These are phyloP conservation scores for Ceratocystis huliohia DNA, from an alignment of 2,329 filamentous ascomycete genomes.

Conservation along the genomic window DNA sequence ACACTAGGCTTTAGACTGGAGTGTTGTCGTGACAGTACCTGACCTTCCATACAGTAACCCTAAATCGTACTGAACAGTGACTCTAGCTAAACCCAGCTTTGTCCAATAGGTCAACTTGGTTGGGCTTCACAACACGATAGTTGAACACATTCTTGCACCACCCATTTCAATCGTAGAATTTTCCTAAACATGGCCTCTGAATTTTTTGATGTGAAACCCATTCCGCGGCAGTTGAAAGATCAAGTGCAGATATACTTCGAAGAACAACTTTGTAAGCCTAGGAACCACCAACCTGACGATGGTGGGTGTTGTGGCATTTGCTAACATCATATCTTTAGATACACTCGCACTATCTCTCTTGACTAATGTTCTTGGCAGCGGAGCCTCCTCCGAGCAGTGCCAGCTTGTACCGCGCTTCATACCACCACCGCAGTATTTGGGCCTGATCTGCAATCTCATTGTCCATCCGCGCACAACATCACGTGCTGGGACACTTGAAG, in stretches of 20 bases:
- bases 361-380: conserved; percentile 47
- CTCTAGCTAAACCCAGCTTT: no score
- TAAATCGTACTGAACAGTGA: no score
- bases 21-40: no score
- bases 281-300: not conserved
- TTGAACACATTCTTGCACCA: no score
- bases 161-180: not conserved
- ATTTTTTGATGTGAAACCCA: conserved; percentile 1
- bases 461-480: conserved; percentile 72
- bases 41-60: no score
- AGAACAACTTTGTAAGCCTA: conserved; percentile 25
- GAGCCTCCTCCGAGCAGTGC: conserved; percentile 28
- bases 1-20: no score
- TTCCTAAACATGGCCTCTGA: conserved; percentile 1
- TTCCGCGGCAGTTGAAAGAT: conserved; percentile 17
- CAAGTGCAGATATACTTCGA: conserved; percentile 21
- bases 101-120: no score
- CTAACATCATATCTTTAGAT: conserved; percentile 29
- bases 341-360: conserved; percentile 50
- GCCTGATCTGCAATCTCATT: conserved; percentile 67
- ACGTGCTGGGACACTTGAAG: conserved; percentile 48
- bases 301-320: not conserved
- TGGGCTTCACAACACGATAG: no score
- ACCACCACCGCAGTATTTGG: conserved; percentile 60
- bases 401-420: conserved; percentile 32